Evolutionary conservation across 805 yeast species (phyloP).

Genomic region (Candida vaughaniae): DNA sequence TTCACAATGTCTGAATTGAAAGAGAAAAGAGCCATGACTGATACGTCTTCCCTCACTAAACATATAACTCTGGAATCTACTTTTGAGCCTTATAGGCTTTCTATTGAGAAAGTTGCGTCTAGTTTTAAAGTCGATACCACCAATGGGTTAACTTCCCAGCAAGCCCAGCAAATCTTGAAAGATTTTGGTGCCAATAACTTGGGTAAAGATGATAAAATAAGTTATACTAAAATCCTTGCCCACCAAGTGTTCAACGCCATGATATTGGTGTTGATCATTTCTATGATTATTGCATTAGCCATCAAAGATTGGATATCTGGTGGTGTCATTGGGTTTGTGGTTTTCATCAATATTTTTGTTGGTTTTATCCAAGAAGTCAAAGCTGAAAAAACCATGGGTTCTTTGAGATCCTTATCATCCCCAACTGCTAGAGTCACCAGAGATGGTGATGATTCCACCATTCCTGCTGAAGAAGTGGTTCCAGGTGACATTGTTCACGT

Average conservation of each 20-base stretch:
- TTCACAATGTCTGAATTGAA: conserved; percentile 5
- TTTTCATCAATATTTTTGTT: conserved; percentile 45
- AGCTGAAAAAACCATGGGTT: conserved; percentile 53
- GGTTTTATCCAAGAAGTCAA: conserved; percentile 51
- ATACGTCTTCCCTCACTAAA: conserved; percentile 12
- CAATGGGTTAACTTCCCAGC: conserved; percentile 43
- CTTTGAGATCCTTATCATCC: conserved; percentile 45
- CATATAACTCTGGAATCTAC: conserved; percentile 4
- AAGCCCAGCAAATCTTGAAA: conserved; percentile 14
- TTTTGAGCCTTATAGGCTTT: conserved; percentile 27
- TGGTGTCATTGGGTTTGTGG: conserved; percentile 47
- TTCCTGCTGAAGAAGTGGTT: conserved; percentile 43
- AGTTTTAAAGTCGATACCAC: conserved; percentile 40
- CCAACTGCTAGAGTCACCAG: conserved; percentile 48
- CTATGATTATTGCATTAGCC: conserved; percentile 38
- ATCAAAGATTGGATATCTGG: conserved; percentile 41
- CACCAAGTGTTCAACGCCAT: conserved; percentile 40
- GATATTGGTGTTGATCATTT: conserved; percentile 37
- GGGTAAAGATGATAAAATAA: conserved; percentile 30
- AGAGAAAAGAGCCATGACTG: conserved; percentile 13
- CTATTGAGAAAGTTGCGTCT: conserved; percentile 36
- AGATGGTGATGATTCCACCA: conserved; percentile 34
- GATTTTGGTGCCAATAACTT: conserved; percentile 26
- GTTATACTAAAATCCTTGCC: conserved; percentile 28
- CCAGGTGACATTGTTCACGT: conserved; percentile 45